phyloP scores from a whole-genome alignment of 1,284 basidiomycete species.

The Tremellales sp. region DNA sequence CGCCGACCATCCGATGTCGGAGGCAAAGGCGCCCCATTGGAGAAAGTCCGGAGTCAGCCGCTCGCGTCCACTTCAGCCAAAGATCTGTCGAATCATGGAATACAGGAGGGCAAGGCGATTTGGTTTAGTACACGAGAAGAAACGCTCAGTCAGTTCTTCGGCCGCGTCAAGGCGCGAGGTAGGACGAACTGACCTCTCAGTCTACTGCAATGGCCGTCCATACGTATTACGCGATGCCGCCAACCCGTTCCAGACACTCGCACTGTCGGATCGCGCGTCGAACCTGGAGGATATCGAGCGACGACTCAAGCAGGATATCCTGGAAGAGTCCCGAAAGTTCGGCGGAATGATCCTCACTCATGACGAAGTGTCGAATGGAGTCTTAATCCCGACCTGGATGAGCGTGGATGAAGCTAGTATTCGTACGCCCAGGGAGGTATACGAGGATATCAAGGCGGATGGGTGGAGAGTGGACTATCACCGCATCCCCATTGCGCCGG shows the following conservation, averaged over 20 bases:
- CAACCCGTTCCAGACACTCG: conserved; percentile 73
- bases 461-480: conserved; percentile 52
- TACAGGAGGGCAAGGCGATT: conserved; percentile 39
- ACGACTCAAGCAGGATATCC: conserved; percentile 85
- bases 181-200: conserved; percentile 16
- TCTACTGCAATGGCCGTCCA: conserved; percentile 67
- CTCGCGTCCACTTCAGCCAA: conserved; percentile 1
- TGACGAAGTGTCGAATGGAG: conserved; percentile 67
- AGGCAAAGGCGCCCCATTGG: conserved; percentile 4
- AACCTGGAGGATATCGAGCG: conserved; percentile 94
- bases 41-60: conserved; percentile 10
- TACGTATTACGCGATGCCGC: conserved; percentile 93
- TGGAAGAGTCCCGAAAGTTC: conserved; percentile 80
- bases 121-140: conserved; percentile 56
- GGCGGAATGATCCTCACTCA: conserved; percentile 91
- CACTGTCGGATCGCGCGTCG: conserved; percentile 84
- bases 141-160: conserved; percentile 38
- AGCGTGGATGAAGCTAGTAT: conserved; percentile 81
- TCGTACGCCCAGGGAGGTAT: conserved; percentile 82
- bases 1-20: conserved; percentile 10
- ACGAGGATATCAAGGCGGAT: conserved; percentile 51
- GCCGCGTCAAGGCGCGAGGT: not conserved
- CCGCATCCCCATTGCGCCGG: conserved; percentile 86
- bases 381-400: conserved; percentile 91
- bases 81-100: conserved; percentile 2